These are phyloP conservation scores for Cyclotella cryptica DNA, from an alignment of 108 stramenopile genomes.

Conservation along the genomic window DNA sequence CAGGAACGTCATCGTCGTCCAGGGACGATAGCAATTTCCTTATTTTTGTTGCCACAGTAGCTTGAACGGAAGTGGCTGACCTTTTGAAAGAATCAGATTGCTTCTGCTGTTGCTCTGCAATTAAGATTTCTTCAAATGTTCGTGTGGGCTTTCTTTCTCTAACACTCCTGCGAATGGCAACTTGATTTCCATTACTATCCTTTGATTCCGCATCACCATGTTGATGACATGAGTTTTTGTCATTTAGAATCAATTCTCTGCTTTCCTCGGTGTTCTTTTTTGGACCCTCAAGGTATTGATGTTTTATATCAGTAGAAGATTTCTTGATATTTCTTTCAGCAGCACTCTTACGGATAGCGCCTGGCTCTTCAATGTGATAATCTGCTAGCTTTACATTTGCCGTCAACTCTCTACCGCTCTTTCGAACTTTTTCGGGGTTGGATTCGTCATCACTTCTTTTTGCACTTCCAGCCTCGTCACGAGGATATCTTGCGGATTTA, in stretches of 20 bases:
- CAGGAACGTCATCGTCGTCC: constrained; percentile 32
- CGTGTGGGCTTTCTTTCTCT: constrained; percentile 12
- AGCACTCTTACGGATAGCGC: background rate
- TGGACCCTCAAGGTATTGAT: too few relatives aligned
- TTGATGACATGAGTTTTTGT: background rate
- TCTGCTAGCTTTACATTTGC: background rate
- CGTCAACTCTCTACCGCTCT: background rate
- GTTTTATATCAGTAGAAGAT: too few relatives aligned
- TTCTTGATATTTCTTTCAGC: too few relatives aligned
- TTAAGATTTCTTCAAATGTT: constrained; percentile 7
- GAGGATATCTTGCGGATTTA: background rate
- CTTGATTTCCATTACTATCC: background rate
- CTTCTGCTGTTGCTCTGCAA: background rate
- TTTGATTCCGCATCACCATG: background rate
- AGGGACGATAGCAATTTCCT: constrained; percentile 12
- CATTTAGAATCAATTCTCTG: background rate
- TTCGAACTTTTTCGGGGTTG: background rate
- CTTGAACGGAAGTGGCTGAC: background rate
- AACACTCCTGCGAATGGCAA: constrained; percentile 3
- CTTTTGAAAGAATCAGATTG: background rate
- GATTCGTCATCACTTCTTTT: background rate
- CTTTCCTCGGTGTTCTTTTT: too few relatives aligned
- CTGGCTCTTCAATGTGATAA: background rate
- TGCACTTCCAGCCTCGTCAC: too few relatives aligned
- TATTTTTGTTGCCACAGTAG: constrained; percentile 5